Percentiles rank a stretch among this genome's conserved stretches.
These are phyloP conservation scores for Scedosporium aurantiacum DNA, from an alignment of 2,329 filamentous ascomycete species.

Conservation along the genomic window DNA sequence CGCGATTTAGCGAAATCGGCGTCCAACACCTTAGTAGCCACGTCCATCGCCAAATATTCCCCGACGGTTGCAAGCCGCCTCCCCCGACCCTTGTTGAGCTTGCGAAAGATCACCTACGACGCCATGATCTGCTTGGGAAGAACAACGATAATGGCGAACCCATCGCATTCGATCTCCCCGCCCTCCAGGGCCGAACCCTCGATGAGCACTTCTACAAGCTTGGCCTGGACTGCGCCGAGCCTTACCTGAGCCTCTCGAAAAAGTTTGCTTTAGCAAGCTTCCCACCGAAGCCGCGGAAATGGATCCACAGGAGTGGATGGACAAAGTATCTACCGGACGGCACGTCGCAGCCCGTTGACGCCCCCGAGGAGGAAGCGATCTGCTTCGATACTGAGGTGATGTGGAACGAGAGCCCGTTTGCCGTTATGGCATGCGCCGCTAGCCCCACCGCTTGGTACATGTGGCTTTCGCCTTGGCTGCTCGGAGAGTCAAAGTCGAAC, in stretches of 20 bases:
- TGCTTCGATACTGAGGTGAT: slow-evolving; percentile 96
- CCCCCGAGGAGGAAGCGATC: slow-evolving; percentile 70
- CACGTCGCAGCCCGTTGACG: slow-evolving; percentile 55
- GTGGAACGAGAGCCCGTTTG: slow-evolving; percentile 86
- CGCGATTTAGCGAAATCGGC: slow-evolving; percentile 83
- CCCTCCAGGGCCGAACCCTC: slow-evolving; percentile 65
- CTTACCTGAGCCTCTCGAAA: slow-evolving; percentile 66
- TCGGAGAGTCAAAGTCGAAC: slow-evolving; percentile 68
- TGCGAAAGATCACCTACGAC: slow-evolving; percentile 67
- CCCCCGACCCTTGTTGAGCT: slow-evolving; percentile 66
- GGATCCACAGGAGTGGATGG: slow-evolving; percentile 77
- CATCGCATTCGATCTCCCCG: slow-evolving; percentile 76
- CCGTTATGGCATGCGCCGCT: slow-evolving; percentile 92
- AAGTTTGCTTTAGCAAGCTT: slow-evolving; percentile 55
- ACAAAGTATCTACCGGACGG: slow-evolving; percentile 81
- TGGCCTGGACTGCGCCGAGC: slow-evolving; percentile 76
- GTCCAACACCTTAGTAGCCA: slow-evolving; percentile 85
- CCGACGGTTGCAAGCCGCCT: slow-evolving; percentile 40
- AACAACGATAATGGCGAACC: slow-evolving; percentile 67
- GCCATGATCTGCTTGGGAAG: slow-evolving; percentile 84
- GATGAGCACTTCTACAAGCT: slow-evolving; percentile 93
- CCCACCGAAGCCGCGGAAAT: slow-evolving; percentile 53
- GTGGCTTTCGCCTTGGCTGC: slow-evolving; percentile 91
- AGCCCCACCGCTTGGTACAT: slow-evolving; percentile 90
- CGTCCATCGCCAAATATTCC: slow-evolving; percentile 77